These are phyloP conservation scores for Patellaria atrata DNA, from an alignment of 495 filamentous ascomycete species.

Conservation along the genomic window DNA sequence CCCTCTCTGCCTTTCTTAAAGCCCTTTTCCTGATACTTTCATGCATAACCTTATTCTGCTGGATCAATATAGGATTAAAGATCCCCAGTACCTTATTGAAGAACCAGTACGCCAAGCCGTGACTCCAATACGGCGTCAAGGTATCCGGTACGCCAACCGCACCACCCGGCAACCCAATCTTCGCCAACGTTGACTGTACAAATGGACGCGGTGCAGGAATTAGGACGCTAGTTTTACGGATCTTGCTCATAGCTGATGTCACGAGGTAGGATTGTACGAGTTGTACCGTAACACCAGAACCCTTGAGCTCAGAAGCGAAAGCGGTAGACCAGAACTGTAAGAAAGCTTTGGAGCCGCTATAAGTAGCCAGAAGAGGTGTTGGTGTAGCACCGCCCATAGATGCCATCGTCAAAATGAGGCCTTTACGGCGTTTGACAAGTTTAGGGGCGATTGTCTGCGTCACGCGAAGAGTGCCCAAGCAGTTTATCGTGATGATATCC, in stretches of 20 bases:
- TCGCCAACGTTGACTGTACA: conserved; percentile 61
- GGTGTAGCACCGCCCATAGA: conserved; percentile 85
- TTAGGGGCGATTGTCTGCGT: conserved; percentile 74
- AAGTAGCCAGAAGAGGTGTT: conserved; percentile 86
- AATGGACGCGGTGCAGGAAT: conserved; percentile 75
- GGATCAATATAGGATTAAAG: conserved; percentile 45
- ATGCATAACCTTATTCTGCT: conserved; percentile 67
- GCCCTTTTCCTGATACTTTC: conserved; percentile 74
- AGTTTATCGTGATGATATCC: conserved; percentile 91
- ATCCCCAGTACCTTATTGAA: conserved; percentile 56
- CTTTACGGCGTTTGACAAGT: conserved; percentile 67
- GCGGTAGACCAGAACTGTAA: conserved; percentile 90
- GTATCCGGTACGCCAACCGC: conserved; percentile 61
- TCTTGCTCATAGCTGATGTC: conserved; percentile 90
- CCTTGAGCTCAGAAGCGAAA: conserved; percentile 67
- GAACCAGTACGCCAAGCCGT: conserved; percentile 77
- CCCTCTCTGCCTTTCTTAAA: conserved; percentile 74
- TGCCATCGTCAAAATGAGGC: conserved; percentile 92
- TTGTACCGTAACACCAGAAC: conserved; percentile 67
- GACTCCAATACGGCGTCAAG: conserved; percentile 85
- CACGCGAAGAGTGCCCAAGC: conserved; percentile 69
- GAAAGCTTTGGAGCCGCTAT: conserved; percentile 97
- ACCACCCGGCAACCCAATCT: conserved; percentile 67
- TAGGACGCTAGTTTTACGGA: conserved; percentile 56
- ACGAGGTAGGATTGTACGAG: conserved; percentile 84